phyloP scores from a whole-genome alignment of 2,329 filamentous ascomycete genomes.

The Penicillium thymicola region DNA sequence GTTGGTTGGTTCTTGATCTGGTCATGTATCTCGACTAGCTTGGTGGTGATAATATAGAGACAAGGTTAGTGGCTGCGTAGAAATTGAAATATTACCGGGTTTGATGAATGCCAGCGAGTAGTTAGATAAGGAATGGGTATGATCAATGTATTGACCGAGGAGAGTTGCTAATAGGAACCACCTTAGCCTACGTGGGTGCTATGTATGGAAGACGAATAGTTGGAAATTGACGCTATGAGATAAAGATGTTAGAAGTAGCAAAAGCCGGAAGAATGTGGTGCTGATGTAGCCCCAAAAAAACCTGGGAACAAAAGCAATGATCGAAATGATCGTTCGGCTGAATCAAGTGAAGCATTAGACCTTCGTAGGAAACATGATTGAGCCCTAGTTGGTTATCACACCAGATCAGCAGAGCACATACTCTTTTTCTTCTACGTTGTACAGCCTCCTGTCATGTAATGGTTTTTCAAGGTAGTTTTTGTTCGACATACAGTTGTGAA shows the following conservation, averaged over 20 bases:
- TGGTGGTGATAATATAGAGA: background rate
- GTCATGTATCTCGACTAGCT: background rate
- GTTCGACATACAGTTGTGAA: background rate
- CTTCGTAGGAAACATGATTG: background rate
- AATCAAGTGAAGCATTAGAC: background rate
- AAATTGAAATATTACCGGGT: no score
- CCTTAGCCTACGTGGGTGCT: no score
- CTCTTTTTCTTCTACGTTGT: accelerated
- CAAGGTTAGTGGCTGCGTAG: no score
- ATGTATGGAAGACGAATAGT: background rate
- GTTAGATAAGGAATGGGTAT: background rate
- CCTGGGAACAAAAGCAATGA: no score
- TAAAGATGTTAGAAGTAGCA: background rate
- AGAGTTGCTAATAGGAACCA: no score
- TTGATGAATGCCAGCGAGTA: accelerated
- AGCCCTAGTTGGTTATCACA: no score
- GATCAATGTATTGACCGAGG: no score
- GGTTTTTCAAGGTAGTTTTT: no score
- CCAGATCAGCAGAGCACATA: no score
- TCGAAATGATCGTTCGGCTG: background rate
- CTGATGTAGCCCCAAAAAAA: no score
- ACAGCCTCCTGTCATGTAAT: background rate
- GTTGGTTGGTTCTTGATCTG: background rate
- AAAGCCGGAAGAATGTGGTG: no score
- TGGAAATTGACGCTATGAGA: background rate